Base-by-base conservation (phyloP, 2,329 filamentous ascomycete species). In the Pyricularia sp. region DNA sequence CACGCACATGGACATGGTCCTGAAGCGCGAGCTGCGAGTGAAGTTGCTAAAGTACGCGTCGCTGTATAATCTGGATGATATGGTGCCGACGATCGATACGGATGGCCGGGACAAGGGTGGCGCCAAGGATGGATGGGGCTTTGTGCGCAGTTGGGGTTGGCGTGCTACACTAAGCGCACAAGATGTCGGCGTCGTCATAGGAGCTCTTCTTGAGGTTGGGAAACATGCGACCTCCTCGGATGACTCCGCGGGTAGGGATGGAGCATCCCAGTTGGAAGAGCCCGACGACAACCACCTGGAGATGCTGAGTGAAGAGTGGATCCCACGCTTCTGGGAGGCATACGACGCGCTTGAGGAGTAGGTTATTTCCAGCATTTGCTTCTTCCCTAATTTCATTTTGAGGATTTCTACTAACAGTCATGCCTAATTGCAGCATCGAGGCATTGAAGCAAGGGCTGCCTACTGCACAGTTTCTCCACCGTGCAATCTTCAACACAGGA, bases 71-170 rank as follows among this genome's bases (percentile, higher is more conserved):
- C 85, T 99, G 1, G 94, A 98, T 72, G 95, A 94, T 67, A 88
- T 99, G 75, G 93, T 99, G 0, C 94, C 94, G 0, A 88, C 90
- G 4, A 86, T 90, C 12, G 89, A 91, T 70, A 89, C 90, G 5
- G 90, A 91, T 72, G 89, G 88, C 4, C 86, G 86, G 73, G 88
- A 90, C 72, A 86, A 88, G 68, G 89, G 85, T 23, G 89, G 90
- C 26, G 87, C 88, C 65, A 94, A 94, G 76, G 93, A 97, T 77
- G 94, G 93, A 12, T 98, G 94, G 94, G 94, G 95, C 0, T 99
- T 98, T 76, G 94, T 98, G 23, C 87, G 94, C 70, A 97, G 93
- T 76, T 99, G 95, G 95, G 95, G 95, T 12, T 99, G 94, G 94
- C 91, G 94, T 77, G 94, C 94, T 0, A 97, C 94, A 66, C 83